These are phyloP conservation scores for Rhodotorula sp. DNA, from an alignment of 1,284 basidiomycete species.

Conservation along the genomic window DNA sequence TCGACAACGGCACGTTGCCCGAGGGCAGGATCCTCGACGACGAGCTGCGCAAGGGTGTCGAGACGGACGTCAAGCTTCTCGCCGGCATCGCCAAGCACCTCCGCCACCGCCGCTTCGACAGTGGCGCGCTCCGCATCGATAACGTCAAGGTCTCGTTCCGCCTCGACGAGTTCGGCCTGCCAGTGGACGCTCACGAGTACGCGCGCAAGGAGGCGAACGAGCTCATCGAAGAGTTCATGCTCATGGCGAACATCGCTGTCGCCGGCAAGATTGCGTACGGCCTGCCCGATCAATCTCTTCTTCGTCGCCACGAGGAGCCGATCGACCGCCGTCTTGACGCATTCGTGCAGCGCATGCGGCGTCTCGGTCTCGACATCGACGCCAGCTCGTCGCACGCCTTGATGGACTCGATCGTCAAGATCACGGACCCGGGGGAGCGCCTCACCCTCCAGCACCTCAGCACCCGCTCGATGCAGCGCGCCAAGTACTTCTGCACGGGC, in stretches of 20 bases:
- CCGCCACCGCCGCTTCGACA: conserved; percentile 69
- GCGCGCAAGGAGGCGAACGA: conserved; percentile 70
- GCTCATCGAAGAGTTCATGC: conserved; percentile 95
- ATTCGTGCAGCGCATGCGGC: conserved; percentile 74
- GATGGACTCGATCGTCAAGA: conserved; percentile 74
- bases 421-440: conserved; percentile 70
- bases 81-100: conserved; percentile 70
- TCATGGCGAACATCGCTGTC: conserved; percentile 83
- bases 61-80: conserved; percentile 71
- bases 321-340: conserved; percentile 79
- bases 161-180: conserved; percentile 78
- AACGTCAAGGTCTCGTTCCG: conserved; percentile 73
- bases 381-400: conserved; percentile 73
- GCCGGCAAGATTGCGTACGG: conserved; percentile 90
- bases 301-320: conserved; percentile 89
- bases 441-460: conserved; percentile 47
- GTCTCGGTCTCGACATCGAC: conserved; percentile 81
- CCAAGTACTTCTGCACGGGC: conserved; percentile 97
- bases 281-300: conserved; percentile 88
- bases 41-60: conserved; percentile 59
- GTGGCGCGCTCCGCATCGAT: conserved; percentile 74
- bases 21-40: conserved; percentile 58
- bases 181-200: conserved; percentile 71
- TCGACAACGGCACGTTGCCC: conserved; percentile 67
- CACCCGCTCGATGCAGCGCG: conserved; percentile 83